Percentiles rank a stretch among this genome's conserved stretches.
These are phyloP conservation scores for Xylaria sp. DNA, from an alignment of 2,329 filamentous ascomycete species.

Conservation along the genomic window DNA sequence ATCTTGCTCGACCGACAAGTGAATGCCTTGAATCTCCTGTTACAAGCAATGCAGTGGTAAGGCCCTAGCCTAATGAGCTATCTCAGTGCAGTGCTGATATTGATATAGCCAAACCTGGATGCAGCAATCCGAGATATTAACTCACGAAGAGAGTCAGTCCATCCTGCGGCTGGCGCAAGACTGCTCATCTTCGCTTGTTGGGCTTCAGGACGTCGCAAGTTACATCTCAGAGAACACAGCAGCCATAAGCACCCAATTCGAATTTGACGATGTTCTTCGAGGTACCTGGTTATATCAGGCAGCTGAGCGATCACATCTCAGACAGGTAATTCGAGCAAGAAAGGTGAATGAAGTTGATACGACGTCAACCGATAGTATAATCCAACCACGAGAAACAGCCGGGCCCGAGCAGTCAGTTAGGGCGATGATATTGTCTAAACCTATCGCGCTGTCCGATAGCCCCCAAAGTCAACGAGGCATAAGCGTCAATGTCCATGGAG, in stretches of 20 bases:
- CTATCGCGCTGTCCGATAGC: background rate
- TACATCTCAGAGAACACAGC: slow-evolving; percentile 33
- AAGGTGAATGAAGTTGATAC: background rate
- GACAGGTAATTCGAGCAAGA: slow-evolving; percentile 25
- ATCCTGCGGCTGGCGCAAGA: slow-evolving; percentile 33
- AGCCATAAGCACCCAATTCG: slow-evolving; percentile 30
- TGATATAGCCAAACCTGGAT: slow-evolving; percentile 26
- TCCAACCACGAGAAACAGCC: background rate
- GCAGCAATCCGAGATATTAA: slow-evolving; percentile 30
- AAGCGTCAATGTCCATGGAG: no score
- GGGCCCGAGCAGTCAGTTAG: slow-evolving; percentile 13
- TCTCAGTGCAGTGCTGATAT: slow-evolving; percentile 7
- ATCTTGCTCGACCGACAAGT: slow-evolving; percentile 39
- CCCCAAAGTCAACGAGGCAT: background rate
- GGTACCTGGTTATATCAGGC: slow-evolving; percentile 28
- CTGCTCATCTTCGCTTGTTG: slow-evolving; percentile 36
- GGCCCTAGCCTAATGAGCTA: background rate
- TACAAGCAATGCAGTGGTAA: slow-evolving; percentile 42
- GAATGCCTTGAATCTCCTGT: slow-evolving; percentile 37
- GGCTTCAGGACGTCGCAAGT: slow-evolving; percentile 33
- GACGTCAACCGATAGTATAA: background rate
- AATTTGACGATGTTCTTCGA: slow-evolving; percentile 35
- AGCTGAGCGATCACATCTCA: slow-evolving; percentile 31
- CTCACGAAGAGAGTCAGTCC: slow-evolving; percentile 27
- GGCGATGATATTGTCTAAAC: slow-evolving; percentile 3